Evolutionary conservation across 129 eudicot genomes (phyloP).

Genomic region (Ambrosia trifida): DNA sequence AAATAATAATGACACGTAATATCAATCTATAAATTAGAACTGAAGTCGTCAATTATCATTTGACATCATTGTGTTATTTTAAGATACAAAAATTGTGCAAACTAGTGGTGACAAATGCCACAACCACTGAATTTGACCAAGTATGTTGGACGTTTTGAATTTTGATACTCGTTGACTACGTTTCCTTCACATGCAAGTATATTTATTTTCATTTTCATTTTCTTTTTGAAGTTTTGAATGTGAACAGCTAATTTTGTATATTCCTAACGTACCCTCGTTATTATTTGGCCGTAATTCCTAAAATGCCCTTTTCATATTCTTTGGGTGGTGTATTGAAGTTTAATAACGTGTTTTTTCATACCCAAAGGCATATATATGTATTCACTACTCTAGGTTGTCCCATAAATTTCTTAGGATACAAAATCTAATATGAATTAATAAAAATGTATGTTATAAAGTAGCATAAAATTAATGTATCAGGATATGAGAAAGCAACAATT

Average conservation of each 20-base stretch:
- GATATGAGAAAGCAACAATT: too few relatives aligned
- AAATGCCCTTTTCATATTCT: slow-evolving; percentile 7
- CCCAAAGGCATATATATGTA: too few relatives aligned
- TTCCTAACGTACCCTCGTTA: slow-evolving; percentile 6
- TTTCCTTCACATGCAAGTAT: slow-evolving; percentile 28
- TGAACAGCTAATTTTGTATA: background rate
- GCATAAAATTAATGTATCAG: too few relatives aligned
- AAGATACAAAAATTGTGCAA: background rate
- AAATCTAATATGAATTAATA: too few relatives aligned
- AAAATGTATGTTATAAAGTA: too few relatives aligned
- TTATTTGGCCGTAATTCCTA: background rate
- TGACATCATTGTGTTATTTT: background rate
- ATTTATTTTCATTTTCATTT: background rate
- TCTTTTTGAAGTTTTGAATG: background rate
- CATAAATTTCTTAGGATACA: too few relatives aligned
- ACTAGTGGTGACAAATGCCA: slow-evolving; percentile 8
- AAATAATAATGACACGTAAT: too few relatives aligned
- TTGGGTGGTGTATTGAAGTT: background rate
- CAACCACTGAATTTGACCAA: slow-evolving; percentile 11
- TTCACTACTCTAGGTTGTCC: too few relatives aligned
- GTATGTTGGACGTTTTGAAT: background rate
- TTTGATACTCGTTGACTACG: slow-evolving; percentile 10
- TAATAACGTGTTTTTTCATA: too few relatives aligned
- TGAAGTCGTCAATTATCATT: too few relatives aligned
- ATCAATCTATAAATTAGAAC: too few relatives aligned